phyloP scores from a whole-genome alignment of 768 basidiomycete genomes.

The Lepiota brunneoincarnata region DNA sequence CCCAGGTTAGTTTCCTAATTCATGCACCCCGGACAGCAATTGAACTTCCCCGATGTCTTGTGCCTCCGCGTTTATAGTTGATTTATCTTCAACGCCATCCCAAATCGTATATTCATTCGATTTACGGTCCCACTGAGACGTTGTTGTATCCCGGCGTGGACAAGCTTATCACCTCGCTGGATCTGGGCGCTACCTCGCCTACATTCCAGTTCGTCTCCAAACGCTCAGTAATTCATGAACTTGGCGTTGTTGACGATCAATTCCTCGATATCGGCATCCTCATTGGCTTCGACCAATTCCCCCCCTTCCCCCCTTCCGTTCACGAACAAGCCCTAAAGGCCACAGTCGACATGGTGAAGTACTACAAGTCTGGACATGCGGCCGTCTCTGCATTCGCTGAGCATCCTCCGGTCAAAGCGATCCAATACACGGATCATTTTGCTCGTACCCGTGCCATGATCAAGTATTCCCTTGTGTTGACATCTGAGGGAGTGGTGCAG shows the following conservation, averaged over 20 bases:
- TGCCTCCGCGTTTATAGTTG: constrained; percentile 46
- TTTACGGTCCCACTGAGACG: constrained; percentile 88
- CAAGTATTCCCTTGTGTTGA: constrained; percentile 87
- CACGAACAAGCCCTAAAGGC: constrained; percentile 82
- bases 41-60: not conserved
- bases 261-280: constrained; percentile 94
- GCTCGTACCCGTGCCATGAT: constrained; percentile 89
- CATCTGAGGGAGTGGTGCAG: constrained; percentile 79
- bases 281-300: constrained; percentile 81
- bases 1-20: constrained; percentile 69
- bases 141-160: constrained; percentile 86
- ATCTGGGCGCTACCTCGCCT: constrained; percentile 64
- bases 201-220: constrained; percentile 88
- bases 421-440: constrained; percentile 82
- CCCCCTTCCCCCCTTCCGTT: constrained; percentile 77
- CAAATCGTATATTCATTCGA: constrained; percentile 92
- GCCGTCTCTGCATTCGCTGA: constrained; percentile 77
- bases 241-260: constrained; percentile 79
- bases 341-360: constrained; percentile 88
- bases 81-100: constrained; percentile 93
- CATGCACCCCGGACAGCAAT: not conserved
- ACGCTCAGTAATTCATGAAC: constrained; percentile 52
- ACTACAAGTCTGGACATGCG: constrained; percentile 86
- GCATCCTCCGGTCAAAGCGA: constrained; percentile 77
- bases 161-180: constrained; percentile 85